A percentile compares a stretch with the other conserved stretches of the same genome.
These are phyloP conservation scores for Kwoniella dendrophila DNA, from an alignment of 768 basidiomycete genomes.

Conservation along the genomic window DNA sequence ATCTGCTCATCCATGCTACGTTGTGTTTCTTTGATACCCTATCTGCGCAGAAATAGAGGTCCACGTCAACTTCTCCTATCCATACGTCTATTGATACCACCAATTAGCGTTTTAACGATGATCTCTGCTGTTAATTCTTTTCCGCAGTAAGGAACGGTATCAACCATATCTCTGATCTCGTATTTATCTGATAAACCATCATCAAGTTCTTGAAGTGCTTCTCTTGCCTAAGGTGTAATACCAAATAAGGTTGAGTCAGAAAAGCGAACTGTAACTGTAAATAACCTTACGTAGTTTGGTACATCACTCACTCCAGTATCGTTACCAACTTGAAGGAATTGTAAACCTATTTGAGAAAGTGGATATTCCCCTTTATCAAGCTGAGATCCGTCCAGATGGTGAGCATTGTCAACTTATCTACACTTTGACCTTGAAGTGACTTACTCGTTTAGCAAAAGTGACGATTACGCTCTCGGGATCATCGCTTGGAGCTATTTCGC, in stretches of 20 bases:
- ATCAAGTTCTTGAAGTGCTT: conserved; percentile 63
- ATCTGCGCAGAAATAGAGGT: too few relatives aligned
- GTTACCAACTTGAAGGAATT: conserved; percentile 71
- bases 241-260: neutral
- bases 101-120: conserved; percentile 67
- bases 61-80: conserved; percentile 52
- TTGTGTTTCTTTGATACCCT: too few relatives aligned
- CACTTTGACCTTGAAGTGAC: conserved; percentile 3
- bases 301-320: conserved; percentile 41
- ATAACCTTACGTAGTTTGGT: too few relatives aligned
- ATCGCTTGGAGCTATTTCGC: conserved; percentile 57
- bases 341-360: conserved; percentile 66
- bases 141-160: conserved; percentile 65
- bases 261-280: too few relatives aligned
- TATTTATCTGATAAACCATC: conserved; percentile 61
- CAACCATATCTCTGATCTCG: conserved; percentile 66
- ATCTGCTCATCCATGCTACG: too few relatives aligned
- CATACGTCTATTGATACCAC: conserved; percentile 66
- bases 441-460: conserved; percentile 56
- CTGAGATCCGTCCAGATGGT: conserved; percentile 45
- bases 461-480: conserved; percentile 57
- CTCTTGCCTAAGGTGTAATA: conserved; percentile 48
- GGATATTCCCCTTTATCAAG: conserved; percentile 61
- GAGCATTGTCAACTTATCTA: neutral
- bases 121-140: conserved; percentile 58